phyloP scores from a whole-genome alignment of 2,329 filamentous ascomycete genomes.

The Verticillium klebahnii region DNA sequence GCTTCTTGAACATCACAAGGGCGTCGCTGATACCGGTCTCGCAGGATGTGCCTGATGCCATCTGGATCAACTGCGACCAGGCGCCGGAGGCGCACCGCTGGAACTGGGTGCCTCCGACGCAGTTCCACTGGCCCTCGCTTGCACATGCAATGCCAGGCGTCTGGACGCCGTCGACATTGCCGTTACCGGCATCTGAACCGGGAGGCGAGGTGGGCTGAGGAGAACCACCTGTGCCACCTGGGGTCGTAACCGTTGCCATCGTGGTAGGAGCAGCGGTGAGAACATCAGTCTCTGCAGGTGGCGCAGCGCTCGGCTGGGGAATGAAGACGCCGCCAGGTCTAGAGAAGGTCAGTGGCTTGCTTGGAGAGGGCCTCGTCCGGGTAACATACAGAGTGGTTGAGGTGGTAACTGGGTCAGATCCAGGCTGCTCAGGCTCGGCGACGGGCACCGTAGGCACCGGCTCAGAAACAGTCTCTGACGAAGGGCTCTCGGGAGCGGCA shows the following conservation, averaged over 20 bases:
- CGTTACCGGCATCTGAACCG: background rate
- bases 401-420: background rate
- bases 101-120: slow-evolving; percentile 49
- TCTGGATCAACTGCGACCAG: slow-evolving; percentile 44
- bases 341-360: slow-evolving; percentile 15
- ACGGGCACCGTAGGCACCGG: slow-evolving; percentile 15
- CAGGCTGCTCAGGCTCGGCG: slow-evolving; percentile 12
- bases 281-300: slow-evolving; percentile 4
- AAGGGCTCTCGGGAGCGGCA: background rate
- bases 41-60: slow-evolving; percentile 53
- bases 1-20: slow-evolving; percentile 17
- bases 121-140: slow-evolving; percentile 55
- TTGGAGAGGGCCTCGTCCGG: background rate
- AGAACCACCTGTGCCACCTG: slow-evolving; percentile 14
- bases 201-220: slow-evolving; percentile 6
- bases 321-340: slow-evolving; percentile 40
- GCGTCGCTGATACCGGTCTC: slow-evolving; percentile 19
- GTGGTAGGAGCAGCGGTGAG: slow-evolving; percentile 13
- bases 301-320: slow-evolving; percentile 20
- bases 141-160: slow-evolving; percentile 39
- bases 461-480: background rate
- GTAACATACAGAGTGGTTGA: background rate
- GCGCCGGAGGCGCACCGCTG: slow-evolving; percentile 57
- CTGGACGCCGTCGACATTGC: slow-evolving; percentile 21
- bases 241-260: slow-evolving; percentile 17